These are phyloP conservation scores for Phoma sp. DNA, from an alignment of 2,329 filamentous ascomycete genomes.

Conservation along the genomic window DNA sequence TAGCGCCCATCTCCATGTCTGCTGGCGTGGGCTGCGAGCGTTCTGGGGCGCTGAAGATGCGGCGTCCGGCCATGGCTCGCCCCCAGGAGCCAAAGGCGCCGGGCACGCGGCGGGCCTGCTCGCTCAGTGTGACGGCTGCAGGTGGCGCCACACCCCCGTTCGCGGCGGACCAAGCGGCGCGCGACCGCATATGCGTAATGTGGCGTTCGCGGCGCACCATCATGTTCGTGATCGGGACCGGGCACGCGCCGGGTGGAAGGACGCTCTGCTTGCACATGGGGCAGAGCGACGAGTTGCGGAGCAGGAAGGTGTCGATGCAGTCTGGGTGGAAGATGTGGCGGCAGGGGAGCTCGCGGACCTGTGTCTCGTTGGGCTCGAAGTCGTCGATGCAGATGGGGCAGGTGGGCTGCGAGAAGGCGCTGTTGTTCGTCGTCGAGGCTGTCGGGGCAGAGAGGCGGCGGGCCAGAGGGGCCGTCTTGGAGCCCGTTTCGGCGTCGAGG, in stretches of 20 bases:
- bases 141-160: not conserved
- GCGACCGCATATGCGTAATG: conserved; percentile 65
- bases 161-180: conserved; percentile 29
- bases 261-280: conserved; percentile 88
- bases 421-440: conserved; percentile 13
- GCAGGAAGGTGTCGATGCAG: conserved; percentile 87
- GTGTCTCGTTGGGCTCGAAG: conserved; percentile 71
- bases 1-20: conserved; percentile 42
- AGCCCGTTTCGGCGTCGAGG: conserved; percentile 24
- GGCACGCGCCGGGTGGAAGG: conserved; percentile 68
- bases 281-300: conserved; percentile 81
- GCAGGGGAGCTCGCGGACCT: conserved; percentile 85
- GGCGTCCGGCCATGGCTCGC: conserved; percentile 31
- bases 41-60: conserved; percentile 42
- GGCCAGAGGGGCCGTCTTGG: conserved; percentile 18
- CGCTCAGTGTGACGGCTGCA: not conserved
- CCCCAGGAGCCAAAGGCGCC: conserved; percentile 32
- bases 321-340: conserved; percentile 92
- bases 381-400: conserved; percentile 92
- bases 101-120: conserved; percentile 11
- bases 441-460: conserved; percentile 33
- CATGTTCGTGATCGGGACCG: conserved; percentile 67
- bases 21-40: conserved; percentile 23
- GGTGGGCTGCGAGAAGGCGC: conserved; percentile 68
- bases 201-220: conserved; percentile 85